Evolutionary conservation across 1,139 yeast species (phyloP).

Genomic region (Sugiyamaella neomexicana): DNA sequence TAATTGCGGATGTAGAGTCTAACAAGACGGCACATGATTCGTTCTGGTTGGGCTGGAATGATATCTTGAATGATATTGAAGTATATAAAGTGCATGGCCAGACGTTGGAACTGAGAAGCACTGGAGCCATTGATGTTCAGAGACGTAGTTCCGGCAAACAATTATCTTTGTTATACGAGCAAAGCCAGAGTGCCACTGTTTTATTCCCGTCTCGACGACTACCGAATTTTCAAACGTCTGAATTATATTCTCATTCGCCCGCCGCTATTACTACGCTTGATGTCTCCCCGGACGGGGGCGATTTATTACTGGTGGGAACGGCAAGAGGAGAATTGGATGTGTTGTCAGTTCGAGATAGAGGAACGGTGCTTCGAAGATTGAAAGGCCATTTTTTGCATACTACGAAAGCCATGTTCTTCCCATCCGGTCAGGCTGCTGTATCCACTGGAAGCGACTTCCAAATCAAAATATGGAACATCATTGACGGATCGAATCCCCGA

Average conservation of each 20-base stretch:
- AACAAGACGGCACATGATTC: slow-evolving; percentile 35
- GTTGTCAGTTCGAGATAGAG: slow-evolving; percentile 20
- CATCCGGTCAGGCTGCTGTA: slow-evolving; percentile 59
- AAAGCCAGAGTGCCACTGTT: neutral
- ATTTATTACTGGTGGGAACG: slow-evolving; percentile 46
- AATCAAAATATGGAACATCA: slow-evolving; percentile 57
- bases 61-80: slow-evolving; percentile 28
- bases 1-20: slow-evolving; percentile 41
- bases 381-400: slow-evolving; percentile 51
- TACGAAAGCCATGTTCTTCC: slow-evolving; percentile 48
- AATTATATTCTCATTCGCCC: slow-evolving; percentile 1
- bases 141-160: neutral
- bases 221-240: slow-evolving; percentile 7
- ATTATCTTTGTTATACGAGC: slow-evolving; percentile 3
- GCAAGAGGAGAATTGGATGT: slow-evolving; percentile 45
- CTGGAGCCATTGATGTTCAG: slow-evolving; percentile 18
- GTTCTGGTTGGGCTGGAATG: slow-evolving; percentile 44
- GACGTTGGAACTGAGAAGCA: slow-evolving; percentile 29
- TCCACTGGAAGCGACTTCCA: slow-evolving; percentile 58
- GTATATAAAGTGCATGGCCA: slow-evolving; percentile 36
- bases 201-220: slow-evolving; percentile 16
- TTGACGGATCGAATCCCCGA: slow-evolving; percentile 52
- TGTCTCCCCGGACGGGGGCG: slow-evolving; percentile 37
- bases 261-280: slow-evolving; percentile 39
- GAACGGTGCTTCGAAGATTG: slow-evolving; percentile 29